phyloP scores from a whole-genome alignment of 2,329 filamentous ascomycete species.

The Pestalotiopsis sp. region DNA sequence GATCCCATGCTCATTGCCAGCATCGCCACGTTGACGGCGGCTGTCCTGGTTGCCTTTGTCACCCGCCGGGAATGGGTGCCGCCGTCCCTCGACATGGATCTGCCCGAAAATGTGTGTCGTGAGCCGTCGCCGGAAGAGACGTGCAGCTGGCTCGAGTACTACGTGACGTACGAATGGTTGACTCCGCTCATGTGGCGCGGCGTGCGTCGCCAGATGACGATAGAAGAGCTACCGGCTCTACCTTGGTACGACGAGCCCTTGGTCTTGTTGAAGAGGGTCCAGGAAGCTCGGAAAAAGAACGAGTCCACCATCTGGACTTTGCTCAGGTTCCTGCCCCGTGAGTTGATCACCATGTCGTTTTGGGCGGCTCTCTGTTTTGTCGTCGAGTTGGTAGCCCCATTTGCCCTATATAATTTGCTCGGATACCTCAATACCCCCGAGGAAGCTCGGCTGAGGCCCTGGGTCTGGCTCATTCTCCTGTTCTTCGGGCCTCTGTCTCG shows the following conservation, averaged over 20 bases:
- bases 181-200: slow-evolving; percentile 53
- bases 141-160: slow-evolving; percentile 56
- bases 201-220: slow-evolving; percentile 44
- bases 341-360: slow-evolving; percentile 49
- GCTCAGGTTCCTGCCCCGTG: slow-evolving; percentile 43
- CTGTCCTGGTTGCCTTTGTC: slow-evolving; percentile 41
- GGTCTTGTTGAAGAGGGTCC: slow-evolving; percentile 47
- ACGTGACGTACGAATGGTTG: slow-evolving; percentile 54
- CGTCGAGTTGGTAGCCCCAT: slow-evolving; percentile 55
- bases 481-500: slow-evolving; percentile 53
- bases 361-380: slow-evolving; percentile 41
- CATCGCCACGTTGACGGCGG: slow-evolving; percentile 38
- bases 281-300: slow-evolving; percentile 44
- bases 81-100: slow-evolving; percentile 40
- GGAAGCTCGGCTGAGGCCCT: slow-evolving; percentile 48
- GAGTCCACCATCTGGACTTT: slow-evolving; percentile 49
- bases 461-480: slow-evolving; percentile 57
- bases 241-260: slow-evolving; percentile 60
- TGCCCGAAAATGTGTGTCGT: slow-evolving; percentile 38
- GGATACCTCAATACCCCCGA: slow-evolving; percentile 51
- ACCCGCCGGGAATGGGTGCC: slow-evolving; percentile 56
- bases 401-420: slow-evolving; percentile 56
- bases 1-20: slow-evolving; percentile 36
- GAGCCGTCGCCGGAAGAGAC: slow-evolving; percentile 54
- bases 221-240: slow-evolving; percentile 50